These are phyloP conservation scores for Paecilomyces fulvus DNA, from an alignment of 2,329 filamentous ascomycete species.

Conservation along the genomic window DNA sequence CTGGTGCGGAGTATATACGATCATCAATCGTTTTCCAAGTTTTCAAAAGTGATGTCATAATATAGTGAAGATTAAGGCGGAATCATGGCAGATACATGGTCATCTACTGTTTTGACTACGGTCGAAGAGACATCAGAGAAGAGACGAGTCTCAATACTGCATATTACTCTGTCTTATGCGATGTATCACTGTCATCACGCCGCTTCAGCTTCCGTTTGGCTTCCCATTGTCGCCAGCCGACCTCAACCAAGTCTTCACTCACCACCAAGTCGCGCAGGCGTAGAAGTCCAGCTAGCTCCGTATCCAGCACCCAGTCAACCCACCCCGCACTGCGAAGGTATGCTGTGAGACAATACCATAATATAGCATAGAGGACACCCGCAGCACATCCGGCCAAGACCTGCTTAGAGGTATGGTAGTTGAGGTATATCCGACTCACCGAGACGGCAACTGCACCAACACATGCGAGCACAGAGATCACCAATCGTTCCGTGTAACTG, in stretches of 20 bases:
- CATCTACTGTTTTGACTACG: background rate
- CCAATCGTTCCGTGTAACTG: conserved; percentile 47
- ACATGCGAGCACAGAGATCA: conserved; percentile 51
- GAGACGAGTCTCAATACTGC: background rate
- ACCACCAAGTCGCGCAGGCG: conserved; percentile 76
- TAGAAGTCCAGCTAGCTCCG: conserved; percentile 55
- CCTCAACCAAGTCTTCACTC: conserved; percentile 79
- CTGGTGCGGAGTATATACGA: background rate
- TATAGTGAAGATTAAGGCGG: background rate
- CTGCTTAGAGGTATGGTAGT: conserved; percentile 83
- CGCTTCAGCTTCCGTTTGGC: conserved; percentile 34
- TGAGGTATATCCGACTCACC: conserved; percentile 77
- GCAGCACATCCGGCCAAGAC: conserved; percentile 71
- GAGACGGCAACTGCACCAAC: conserved; percentile 61
- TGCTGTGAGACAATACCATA: conserved; percentile 71
- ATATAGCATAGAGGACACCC: conserved; percentile 60
- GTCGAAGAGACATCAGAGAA: background rate
- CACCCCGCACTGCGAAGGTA: conserved; percentile 58
- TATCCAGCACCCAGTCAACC: conserved; percentile 64
- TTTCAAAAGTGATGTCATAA: background rate
- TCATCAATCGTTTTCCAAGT: background rate
- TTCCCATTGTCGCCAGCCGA: conserved; percentile 92
- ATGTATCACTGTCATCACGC: conserved; percentile 14
- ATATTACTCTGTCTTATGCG: conserved; percentile 18
- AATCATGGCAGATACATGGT: background rate